A percentile compares a stretch with the other conserved stretches of the same genome.
phyloP scores from a whole-genome alignment of 768 basidiomycete species.

The Tricholoma matsutake region DNA sequence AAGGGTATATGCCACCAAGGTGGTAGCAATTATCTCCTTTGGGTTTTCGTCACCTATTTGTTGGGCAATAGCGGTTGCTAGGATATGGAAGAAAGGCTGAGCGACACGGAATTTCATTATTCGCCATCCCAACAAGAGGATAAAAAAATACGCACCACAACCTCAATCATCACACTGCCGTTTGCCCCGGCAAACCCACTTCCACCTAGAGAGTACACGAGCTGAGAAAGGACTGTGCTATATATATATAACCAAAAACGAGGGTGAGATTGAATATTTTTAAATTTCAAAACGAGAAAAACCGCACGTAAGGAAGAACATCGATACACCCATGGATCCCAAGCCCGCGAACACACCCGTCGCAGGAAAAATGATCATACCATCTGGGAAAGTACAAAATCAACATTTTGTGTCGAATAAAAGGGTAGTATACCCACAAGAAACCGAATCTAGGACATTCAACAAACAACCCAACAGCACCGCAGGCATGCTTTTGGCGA shows the following conservation, averaged over 20 bases:
- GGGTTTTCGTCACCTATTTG: constrained; percentile 71
- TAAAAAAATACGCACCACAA: constrained; percentile 60
- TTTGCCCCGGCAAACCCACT: constrained; percentile 89
- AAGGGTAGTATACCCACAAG: constrained; percentile 52
- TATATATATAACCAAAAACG: not conserved
- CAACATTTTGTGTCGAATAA: not conserved
- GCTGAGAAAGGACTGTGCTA: constrained; percentile 74
- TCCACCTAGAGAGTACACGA: constrained; percentile 83
- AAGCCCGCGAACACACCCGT: constrained; percentile 75
- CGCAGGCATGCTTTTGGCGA: constrained; percentile 63
- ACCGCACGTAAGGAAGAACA: constrained; percentile 85
- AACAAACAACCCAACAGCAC: constrained; percentile 81
- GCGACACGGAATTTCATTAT: not conserved
- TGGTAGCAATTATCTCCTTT: constrained; percentile 82
- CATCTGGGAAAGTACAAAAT: constrained; percentile 48
- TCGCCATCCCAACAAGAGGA: too few relatives aligned
- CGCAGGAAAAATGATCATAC: constrained; percentile 94
- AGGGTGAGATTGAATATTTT: not conserved
- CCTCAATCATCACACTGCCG: constrained; percentile 98
- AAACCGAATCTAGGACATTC: constrained; percentile 92
- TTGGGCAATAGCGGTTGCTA: constrained; percentile 71
- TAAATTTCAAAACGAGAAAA: not conserved
- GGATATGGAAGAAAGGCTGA: constrained; percentile 93
- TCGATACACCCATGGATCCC: constrained; percentile 88
- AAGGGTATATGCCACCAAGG: constrained; percentile 83